phyloP scores from a whole-genome alignment of 331 rosid genomes.

The Saraca asoca region DNA sequence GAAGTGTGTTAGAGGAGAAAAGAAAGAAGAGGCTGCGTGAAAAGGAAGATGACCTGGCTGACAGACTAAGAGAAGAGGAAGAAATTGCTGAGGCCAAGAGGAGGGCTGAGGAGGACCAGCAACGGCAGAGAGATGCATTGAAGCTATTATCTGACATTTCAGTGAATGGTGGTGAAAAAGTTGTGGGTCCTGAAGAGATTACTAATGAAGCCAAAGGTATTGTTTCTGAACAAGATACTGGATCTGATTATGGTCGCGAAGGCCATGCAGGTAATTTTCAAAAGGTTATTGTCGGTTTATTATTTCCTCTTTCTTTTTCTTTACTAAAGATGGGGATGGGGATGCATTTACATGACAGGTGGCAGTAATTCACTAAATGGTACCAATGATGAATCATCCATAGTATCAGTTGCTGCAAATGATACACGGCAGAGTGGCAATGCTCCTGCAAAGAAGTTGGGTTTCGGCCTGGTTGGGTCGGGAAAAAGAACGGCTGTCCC shows the following conservation, averaged over 20 bases:
- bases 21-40: conserved; percentile 84
- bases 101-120: conserved; percentile 79
- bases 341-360: conserved; percentile 52
- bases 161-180: conserved; percentile 44
- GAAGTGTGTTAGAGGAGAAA: conserved; percentile 83
- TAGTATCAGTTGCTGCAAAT: conserved; percentile 46
- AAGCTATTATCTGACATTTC: conserved; percentile 50
- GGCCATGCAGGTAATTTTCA: conserved; percentile 53
- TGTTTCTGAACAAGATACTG: conserved; percentile 46
- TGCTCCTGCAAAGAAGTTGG: conserved; percentile 82
- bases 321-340: conserved; percentile 33
- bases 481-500: conserved; percentile 95
- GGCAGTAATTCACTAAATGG: conserved; percentile 55
- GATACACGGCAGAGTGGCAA: conserved; percentile 66
- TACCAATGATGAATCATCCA: conserved; percentile 54
- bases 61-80: conserved; percentile 78
- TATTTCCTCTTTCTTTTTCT: not conserved
- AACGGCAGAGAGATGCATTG: conserved; percentile 65
- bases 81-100: conserved; percentile 84
- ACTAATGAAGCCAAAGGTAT: conserved; percentile 46
- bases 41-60: conserved; percentile 84
- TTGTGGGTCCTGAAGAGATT: conserved; percentile 46
- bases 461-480: conserved; percentile 92
- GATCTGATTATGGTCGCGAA: conserved; percentile 52
- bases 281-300: not conserved